Conservation (phyloP, 2,329 filamentous ascomycete genomes). For the Metarhizium humberi region DNA sequence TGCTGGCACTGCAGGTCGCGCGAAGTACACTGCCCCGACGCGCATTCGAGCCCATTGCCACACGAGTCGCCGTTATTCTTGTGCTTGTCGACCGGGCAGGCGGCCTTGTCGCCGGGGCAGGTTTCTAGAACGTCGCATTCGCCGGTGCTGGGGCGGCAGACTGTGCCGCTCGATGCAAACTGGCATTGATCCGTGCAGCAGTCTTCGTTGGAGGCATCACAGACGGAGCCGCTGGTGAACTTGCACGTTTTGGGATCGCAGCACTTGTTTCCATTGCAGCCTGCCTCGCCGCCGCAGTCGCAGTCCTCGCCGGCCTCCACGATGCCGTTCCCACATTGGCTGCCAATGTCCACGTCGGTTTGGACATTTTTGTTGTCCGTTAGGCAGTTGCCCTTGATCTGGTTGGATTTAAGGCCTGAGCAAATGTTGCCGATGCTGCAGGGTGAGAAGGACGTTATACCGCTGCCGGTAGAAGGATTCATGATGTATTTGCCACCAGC, state of each 20-base stretch:
- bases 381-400: slow-evolving; percentile 63
- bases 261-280: slow-evolving; percentile 68
- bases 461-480: slow-evolving; percentile 76
- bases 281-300: slow-evolving; percentile 73
- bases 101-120: slow-evolving; percentile 63
- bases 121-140: slow-evolving; percentile 77
- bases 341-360: slow-evolving; percentile 72
- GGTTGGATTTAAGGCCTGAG: slow-evolving; percentile 68
- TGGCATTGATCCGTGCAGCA: slow-evolving; percentile 64
- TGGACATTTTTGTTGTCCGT: slow-evolving; percentile 77
- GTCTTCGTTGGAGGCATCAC: slow-evolving; percentile 73
- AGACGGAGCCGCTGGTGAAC: slow-evolving; percentile 66
- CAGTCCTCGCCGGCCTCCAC: slow-evolving; percentile 92
- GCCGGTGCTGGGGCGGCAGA: slow-evolving; percentile 75
- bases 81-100: slow-evolving; percentile 66
- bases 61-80: slow-evolving; percentile 63
- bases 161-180: slow-evolving; percentile 54
- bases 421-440: slow-evolving; percentile 94
- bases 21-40: slow-evolving; percentile 89
- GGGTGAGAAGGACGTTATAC: slow-evolving; percentile 72
- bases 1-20: slow-evolving; percentile 82
- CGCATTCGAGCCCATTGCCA: slow-evolving; percentile 64
- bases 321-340: slow-evolving; percentile 92
- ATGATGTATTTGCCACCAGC: slow-evolving; percentile 80
- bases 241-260: slow-evolving; percentile 83